These are phyloP conservation scores for Cladorrhinum sp. DNA, from an alignment of 2,329 filamentous ascomycete genomes.

Conservation along the genomic window DNA sequence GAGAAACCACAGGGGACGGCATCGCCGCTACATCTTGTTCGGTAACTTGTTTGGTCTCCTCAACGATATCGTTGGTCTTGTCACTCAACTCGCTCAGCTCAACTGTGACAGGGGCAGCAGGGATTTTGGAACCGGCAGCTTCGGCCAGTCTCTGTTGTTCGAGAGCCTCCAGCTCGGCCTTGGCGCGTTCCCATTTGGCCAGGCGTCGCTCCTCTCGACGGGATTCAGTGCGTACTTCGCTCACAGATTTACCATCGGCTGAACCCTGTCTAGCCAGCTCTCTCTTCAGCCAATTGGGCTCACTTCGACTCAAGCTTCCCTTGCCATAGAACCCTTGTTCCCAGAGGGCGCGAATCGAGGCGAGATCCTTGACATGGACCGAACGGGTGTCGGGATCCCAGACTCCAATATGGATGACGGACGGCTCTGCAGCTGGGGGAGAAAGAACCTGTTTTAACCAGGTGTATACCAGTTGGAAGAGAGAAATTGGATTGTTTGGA, in stretches of 20 bases:
- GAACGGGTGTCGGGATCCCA: conserved; percentile 82
- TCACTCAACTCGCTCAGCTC: not conserved
- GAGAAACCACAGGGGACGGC: not conserved
- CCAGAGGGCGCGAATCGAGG: conserved; percentile 79
- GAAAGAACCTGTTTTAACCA: conserved; percentile 73
- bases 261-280: conserved; percentile 71
- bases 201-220: conserved; percentile 76
- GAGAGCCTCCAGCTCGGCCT: conserved; percentile 79
- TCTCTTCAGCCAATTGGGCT: conserved; percentile 86
- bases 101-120: not conserved
- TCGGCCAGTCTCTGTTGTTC: conserved; percentile 60
- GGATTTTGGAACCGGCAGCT: conserved; percentile 30
- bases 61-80: not conserved
- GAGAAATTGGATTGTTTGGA: conserved; percentile 85
- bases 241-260: conserved; percentile 61
- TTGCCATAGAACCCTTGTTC: conserved; percentile 98
- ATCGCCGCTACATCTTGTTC: not conserved
- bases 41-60: not conserved
- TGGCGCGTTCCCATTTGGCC: conserved; percentile 89
- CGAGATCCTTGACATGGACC: conserved; percentile 75
- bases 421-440: conserved; percentile 61
- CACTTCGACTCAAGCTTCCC: conserved; percentile 86
- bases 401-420: conserved; percentile 64
- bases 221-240: conserved; percentile 74
- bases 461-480: conserved; percentile 74